Evolutionary conservation across 345 rosid species (phyloP), one percentile per base, ranked within the genome.

Genomic region (Streptanthus diversifolius): DNA sequence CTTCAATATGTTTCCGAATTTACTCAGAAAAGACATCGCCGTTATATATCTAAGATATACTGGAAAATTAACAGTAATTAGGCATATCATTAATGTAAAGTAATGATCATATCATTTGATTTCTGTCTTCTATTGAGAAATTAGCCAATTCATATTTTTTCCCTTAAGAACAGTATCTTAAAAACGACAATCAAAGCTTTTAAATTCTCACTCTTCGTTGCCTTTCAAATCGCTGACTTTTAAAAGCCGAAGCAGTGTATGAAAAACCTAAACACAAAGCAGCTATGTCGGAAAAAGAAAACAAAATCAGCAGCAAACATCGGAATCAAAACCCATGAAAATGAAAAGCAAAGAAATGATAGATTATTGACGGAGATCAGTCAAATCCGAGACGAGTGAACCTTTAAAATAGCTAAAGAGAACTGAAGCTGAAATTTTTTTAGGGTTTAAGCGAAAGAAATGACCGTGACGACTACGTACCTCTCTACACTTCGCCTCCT

Each of bases 1-100:
- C 86, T 80, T 84, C 57, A 91, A 76, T 49, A 91, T 79, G 68
- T 78, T 83, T 19, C 98, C 96, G 37, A 85, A 75, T 78, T 85
- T 95, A 64, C 90, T 81, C 44, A 95, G 79, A 79, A 95, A 88
- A 54, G 98, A 95, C 99, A 95, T 95, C 65, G 44, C 39, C 4
- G 1, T 56, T 63, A 4, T 30, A 70, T 49, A 63, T n/a, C 79
- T 68, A 44, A 48, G 2, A 18, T 53, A 8, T 0, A 30, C 36
- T 25, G 0, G 5, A 30, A 56, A 65, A 51, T 15, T 29, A 69
- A 4, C 7, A 32, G 2, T 19, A 18, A 27, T 68, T 37, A 68
- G 8, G 17, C 36, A 60, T 4, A 40, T 14, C 54, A 44, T 5
- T 15, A 44, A 29, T 5, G 14, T 15, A 3, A 64, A 64, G 13